These are phyloP conservation scores for Jamesozyma jinghongensis DNA, from an alignment of 805 yeast species.

Conservation along the genomic window DNA sequence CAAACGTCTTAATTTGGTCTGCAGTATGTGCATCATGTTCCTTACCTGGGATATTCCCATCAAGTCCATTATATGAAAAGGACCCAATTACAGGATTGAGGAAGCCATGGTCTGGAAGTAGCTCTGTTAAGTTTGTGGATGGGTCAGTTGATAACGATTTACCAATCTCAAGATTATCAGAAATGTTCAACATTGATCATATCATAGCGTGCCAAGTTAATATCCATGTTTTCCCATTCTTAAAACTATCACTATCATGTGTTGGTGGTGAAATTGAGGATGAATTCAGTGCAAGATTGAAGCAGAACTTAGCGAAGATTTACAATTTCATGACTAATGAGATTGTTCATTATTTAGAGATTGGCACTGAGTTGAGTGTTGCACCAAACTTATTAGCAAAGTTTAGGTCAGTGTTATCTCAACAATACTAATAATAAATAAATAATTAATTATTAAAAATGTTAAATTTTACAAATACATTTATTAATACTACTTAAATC, in stretches of 20 bases:
- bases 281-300: constrained; percentile 46
- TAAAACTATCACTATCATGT: constrained; percentile 55
- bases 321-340: constrained; percentile 60
- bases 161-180: constrained; percentile 80
- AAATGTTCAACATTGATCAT: constrained; percentile 94
- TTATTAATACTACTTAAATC: too few species aligned
- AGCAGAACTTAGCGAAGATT: constrained; percentile 41
- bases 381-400: constrained; percentile 64
- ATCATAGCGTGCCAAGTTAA: constrained; percentile 95
- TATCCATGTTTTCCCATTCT: constrained; percentile 85
- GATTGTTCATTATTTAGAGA: constrained; percentile 62
- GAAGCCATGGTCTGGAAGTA: constrained; percentile 66
- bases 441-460: too few species aligned
- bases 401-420: constrained; percentile 64
- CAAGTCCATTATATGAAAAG: constrained; percentile 75
- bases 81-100: constrained; percentile 60
- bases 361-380: constrained; percentile 72
- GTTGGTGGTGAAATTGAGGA: constrained; percentile 63
- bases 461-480: too few species aligned
- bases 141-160: constrained; percentile 92
- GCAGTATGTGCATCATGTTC: constrained; percentile 90
- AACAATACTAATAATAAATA: too few species aligned
- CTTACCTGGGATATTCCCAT: constrained; percentile 80
- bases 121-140: constrained; percentile 75
- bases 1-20: constrained; percentile 71